Evolutionary conservation across 2,329 filamentous ascomycete species (phyloP).

Genomic region (Colletotrichum caudatum): DNA sequence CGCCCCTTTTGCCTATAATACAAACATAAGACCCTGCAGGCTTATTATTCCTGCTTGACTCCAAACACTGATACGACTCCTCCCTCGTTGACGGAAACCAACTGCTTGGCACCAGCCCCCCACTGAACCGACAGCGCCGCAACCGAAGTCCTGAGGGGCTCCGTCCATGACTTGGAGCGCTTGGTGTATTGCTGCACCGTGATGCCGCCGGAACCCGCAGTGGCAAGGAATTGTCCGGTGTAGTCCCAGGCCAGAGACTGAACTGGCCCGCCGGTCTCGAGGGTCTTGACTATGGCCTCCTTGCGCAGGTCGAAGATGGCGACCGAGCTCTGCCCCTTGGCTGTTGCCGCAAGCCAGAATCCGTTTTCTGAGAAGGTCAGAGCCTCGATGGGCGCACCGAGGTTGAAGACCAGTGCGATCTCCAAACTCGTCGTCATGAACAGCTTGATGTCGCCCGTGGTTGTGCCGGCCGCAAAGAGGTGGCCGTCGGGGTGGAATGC

Average conservation of each 20-base stretch:
- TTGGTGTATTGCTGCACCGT: conserved; percentile 93
- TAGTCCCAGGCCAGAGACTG: conserved; percentile 90
- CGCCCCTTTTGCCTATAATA: conserved; percentile 33
- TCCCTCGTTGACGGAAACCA: conserved; percentile 80
- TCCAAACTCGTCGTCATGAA: conserved; percentile 87
- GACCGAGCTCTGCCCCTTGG: conserved; percentile 81
- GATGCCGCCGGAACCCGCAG: conserved; percentile 81
- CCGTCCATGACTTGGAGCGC: conserved; percentile 87
- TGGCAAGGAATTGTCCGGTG: conserved; percentile 91
- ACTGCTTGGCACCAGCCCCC: conserved; percentile 79
- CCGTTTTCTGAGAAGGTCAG: conserved; percentile 96
- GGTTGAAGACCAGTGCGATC: conserved; percentile 78
- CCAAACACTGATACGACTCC: conserved; percentile 81
- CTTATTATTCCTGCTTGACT: conserved; percentile 57
- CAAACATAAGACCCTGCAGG: conserved; percentile 5
- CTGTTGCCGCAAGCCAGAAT: conserved; percentile 90
- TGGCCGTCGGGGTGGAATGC: conserved; percentile 98
- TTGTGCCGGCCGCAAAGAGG: conserved; percentile 86
- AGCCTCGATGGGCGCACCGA: conserved; percentile 77
- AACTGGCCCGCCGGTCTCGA: conserved; percentile 85
- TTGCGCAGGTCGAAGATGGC: conserved; percentile 95
- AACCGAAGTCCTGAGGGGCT: conserved; percentile 82
- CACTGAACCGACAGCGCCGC: conserved; percentile 80
- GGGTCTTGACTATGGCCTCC: conserved; percentile 83
- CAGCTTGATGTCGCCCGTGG: conserved; percentile 84